Evolutionary conservation across 2,329 filamentous ascomycete genomes (phyloP).

Genomic region (Nemania sp.): DNA sequence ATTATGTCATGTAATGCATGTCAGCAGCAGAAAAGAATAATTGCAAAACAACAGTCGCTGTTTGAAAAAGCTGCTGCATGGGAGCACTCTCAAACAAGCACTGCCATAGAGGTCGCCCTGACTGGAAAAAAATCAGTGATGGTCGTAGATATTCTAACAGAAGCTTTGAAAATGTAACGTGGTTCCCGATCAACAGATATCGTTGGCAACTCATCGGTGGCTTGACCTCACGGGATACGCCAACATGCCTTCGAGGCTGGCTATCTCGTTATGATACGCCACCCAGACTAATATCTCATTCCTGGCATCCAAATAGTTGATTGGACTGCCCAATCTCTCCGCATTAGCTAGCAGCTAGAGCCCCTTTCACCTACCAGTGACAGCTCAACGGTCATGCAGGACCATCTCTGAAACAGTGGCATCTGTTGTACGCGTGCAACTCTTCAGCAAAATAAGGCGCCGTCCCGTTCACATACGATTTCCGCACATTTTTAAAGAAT

Average conservation of each 20-base stretch:
- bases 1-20: not conserved
- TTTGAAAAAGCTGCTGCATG: too few species aligned
- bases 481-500: not conserved
- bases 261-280: not conserved
- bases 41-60: too few species aligned
- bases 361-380: slow-evolving; percentile 19
- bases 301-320: not conserved
- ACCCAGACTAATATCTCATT: not conserved
- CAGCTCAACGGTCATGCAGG: slow-evolving; percentile 20
- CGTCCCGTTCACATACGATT: slow-evolving; percentile 5
- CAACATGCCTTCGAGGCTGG: not conserved
- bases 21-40: too few species aligned
- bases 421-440: slow-evolving; percentile 30
- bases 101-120: too few species aligned
- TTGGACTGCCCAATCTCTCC: slow-evolving; percentile 1
- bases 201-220: not conserved
- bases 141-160: not conserved
- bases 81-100: too few species aligned
- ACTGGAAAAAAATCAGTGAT: not conserved
- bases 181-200: not conserved
- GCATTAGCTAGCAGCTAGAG: slow-evolving; percentile 1
- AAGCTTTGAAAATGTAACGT: not conserved
- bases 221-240: not conserved
- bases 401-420: slow-evolving; percentile 30
- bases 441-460: slow-evolving; percentile 10